Evolutionary conservation across 495 filamentous ascomycete species (phyloP), one percentile per base, ranked within the genome.

Genomic region (Annulohypoxylon maeteangense): DNA sequence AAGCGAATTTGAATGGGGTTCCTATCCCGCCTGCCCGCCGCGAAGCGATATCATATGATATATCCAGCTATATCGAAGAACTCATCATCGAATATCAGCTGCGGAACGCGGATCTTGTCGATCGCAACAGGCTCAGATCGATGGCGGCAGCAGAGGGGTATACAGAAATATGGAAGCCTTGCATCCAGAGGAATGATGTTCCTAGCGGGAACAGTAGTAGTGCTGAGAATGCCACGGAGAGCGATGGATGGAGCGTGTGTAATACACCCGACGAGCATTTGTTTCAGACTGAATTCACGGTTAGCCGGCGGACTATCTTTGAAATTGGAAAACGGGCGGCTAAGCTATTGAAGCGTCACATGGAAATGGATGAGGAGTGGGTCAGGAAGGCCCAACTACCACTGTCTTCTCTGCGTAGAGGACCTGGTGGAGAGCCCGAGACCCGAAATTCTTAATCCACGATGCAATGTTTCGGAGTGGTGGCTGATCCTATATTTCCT

Each of bases 11-110:
- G 4, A 50, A 68, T 16, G 48, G 29, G 7, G 12, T 34, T 22
- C 6, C 8, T 6, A 47, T 68, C 12, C 57, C 62, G 2, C 45
- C 70, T 0, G 75, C 74, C 14, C 64, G 70, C 11, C 75, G 80
- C 31, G 69, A 80, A 32, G 73, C 70, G 14, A 67, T 78, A 20
- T 65, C 70, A 4, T 77, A 76, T 16, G 77, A 78, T 45, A 47
- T 78, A 14, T 58, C 67, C 1, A 23, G 44, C 23, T 79, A 78
- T 47, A 22, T 83, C 4, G 55, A 74, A 1, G 72, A 76, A 4
- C 68, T 74, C 22, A 76, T 82, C 16, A 47, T 75, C 7, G 80
- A 83, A 45, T 61, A 64, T 0, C 79, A 83, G 47, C 65, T 83
- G 29, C 76, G 72, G 32, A 56, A 60, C 22, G 63, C 70, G 6